These are phyloP conservation scores for Stylosanthes scabra DNA, from an alignment of 331 rosid species.

Conservation along the genomic window DNA sequence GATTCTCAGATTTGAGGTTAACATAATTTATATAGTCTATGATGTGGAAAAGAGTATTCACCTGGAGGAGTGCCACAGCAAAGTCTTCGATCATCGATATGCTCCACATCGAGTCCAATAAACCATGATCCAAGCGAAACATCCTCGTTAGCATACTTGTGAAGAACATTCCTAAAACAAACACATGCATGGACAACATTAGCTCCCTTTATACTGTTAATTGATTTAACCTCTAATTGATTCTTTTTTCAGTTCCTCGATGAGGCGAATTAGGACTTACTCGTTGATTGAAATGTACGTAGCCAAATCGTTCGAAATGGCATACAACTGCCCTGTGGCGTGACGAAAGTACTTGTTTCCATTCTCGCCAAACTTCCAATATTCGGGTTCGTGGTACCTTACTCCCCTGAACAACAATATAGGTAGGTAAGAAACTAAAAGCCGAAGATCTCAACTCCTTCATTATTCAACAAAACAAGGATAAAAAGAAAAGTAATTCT, in stretches of 20 bases:
- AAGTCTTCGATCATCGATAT: slow-evolving; percentile 87
- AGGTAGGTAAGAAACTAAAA: slow-evolving; percentile 44
- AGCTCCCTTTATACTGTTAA: neutral
- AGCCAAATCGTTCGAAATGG: slow-evolving; percentile 93
- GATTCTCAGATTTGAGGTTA: neutral
- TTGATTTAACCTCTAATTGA: slow-evolving; percentile 4
- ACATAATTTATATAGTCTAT: neutral
- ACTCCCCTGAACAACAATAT: slow-evolving; percentile 74
- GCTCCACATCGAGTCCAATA: slow-evolving; percentile 90
- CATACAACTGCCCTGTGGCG: slow-evolving; percentile 97
- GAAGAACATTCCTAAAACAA: slow-evolving; percentile 83
- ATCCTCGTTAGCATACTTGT: slow-evolving; percentile 97
- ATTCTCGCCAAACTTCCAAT: slow-evolving; percentile 93
- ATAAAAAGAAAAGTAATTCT: slow-evolving; percentile 31
- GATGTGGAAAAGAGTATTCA: slow-evolving; percentile 36
- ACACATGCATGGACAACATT: slow-evolving; percentile 9
- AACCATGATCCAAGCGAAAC: slow-evolving; percentile 98
- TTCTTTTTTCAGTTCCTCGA: neutral
- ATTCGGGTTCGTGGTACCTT: slow-evolving; percentile 96
- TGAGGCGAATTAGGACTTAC: slow-evolving; percentile 55
- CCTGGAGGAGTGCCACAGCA: slow-evolving; percentile 99
- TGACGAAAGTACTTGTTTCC: slow-evolving; percentile 99
- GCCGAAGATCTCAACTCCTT: neutral
- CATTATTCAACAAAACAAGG: slow-evolving; percentile 17
- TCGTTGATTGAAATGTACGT: slow-evolving; percentile 80